phyloP scores from a whole-genome alignment of 139 green algal species.

The Coelastrella sp. region DNA sequence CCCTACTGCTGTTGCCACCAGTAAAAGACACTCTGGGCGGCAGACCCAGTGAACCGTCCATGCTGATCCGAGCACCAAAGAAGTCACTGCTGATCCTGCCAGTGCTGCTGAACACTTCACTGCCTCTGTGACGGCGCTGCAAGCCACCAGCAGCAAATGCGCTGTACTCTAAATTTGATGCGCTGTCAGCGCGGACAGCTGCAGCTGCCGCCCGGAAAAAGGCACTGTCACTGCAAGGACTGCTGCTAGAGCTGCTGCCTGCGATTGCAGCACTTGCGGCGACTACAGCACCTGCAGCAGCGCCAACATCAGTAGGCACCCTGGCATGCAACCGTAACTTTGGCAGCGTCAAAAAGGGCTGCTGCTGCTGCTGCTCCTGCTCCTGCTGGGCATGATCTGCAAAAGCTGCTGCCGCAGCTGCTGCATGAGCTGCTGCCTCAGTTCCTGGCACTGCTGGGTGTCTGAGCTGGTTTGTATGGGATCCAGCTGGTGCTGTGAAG shows the following conservation, averaged over 20 bases:
- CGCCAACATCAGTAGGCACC: neutral
- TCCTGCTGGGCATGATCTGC: too few relatives aligned
- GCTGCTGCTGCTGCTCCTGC: neutral
- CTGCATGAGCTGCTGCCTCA: neutral
- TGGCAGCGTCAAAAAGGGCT: neutral
- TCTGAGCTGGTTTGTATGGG: neutral
- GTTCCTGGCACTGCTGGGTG: neutral
- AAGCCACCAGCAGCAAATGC: neutral
- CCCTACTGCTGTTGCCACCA: neutral
- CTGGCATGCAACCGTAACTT: too few relatives aligned
- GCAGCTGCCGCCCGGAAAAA: slow-evolving; percentile 26
- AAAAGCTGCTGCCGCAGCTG: neutral
- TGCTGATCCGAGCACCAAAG: slow-evolving; percentile 40
- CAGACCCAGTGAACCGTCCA: neutral
- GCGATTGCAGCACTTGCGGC: slow-evolving; percentile 12
- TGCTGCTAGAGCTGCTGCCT: slow-evolving; percentile 1
- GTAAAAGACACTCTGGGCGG: neutral
- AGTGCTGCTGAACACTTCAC: neutral
- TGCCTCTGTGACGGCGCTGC: neutral
- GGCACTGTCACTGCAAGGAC: slow-evolving; percentile 29
- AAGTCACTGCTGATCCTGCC: slow-evolving; percentile 14
- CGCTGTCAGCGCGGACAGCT: neutral
- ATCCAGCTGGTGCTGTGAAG: neutral
- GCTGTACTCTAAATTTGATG: too few relatives aligned
- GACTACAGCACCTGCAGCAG: slow-evolving; percentile 1